Evolutionary conservation across 2,329 filamentous ascomycete genomes (phyloP).

Genomic region (Neobulgaria alba): DNA sequence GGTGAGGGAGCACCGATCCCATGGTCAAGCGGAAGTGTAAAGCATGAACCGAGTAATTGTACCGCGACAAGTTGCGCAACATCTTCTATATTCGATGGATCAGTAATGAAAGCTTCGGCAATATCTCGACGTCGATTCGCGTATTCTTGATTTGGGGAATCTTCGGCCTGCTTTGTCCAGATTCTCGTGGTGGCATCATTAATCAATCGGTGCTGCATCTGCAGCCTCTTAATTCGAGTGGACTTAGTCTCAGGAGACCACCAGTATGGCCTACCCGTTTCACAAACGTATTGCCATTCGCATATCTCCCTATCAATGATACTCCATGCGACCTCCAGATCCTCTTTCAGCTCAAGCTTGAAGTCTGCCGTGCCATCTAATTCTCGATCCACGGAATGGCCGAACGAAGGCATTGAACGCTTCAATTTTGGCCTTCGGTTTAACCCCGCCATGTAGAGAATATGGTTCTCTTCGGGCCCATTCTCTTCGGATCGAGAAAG

Average conservation of each 20-base stretch:
- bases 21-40: constrained; percentile 24
- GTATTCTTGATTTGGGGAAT: constrained; percentile 6
- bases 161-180: constrained; percentile 13
- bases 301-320: constrained; percentile 26
- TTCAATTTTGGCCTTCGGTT: constrained; percentile 3
- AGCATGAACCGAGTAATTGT: constrained; percentile 26
- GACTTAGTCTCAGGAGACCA: constrained; percentile 26
- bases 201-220: constrained; percentile 2
- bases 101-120: constrained; percentile 20
- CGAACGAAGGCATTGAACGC: constrained; percentile 21
- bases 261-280: constrained; percentile 26
- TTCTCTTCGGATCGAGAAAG: constrained; percentile 5
- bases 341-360: not conserved
- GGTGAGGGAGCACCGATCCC: constrained; percentile 7
- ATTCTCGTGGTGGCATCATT: constrained; percentile 6
- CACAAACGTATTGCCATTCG: constrained; percentile 27
- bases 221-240: constrained; percentile 9
- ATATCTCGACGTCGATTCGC: constrained; percentile 13
- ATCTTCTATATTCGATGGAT: constrained; percentile 15
- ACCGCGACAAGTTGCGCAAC: constrained; percentile 26
- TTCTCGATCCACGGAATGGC: constrained; percentile 13
- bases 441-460: constrained; percentile 16
- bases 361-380: constrained; percentile 11
- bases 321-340: constrained; percentile 15
- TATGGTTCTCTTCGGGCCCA: constrained; percentile 19